Evolutionary conservation across 495 filamentous ascomycete genomes (phyloP), one percentile per base, ranked within the genome.

Genomic region (Aspergillus nidulans): DNA sequence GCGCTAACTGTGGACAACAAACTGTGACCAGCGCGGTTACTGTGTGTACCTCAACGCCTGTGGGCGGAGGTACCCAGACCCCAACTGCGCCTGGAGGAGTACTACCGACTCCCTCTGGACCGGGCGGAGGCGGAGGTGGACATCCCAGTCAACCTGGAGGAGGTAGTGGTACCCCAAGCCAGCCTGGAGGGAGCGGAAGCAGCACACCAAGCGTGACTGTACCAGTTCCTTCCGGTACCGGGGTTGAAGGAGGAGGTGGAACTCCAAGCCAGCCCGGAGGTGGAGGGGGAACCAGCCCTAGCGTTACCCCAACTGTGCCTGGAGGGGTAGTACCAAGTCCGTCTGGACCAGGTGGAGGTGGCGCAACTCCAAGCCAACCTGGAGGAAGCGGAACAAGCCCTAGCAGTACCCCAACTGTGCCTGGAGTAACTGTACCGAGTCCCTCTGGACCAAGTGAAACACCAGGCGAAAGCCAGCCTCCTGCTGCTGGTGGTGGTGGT

Each of bases 21-120:
- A 55, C 46, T 4, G 40, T 59, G 19, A 54, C 57, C 3, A 48
- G 40, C 16, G 48, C 45, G 0, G 19, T 49, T 46, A 55, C 45
- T 12, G 19, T 49, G 7, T 50, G 43, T 20, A 57, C 30, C 46
- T 39, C 47, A 36, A 16, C 40, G 9, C 40, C 40, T 39, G n/a
- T 13, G 18, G 36, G 36, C 18, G n/a, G 15, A 18, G 36, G 32
- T 7, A 28, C 26, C 26, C 26, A 4, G 13, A 43, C 41, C 41
- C 41, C 41, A 44, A 25, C 26, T 9, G 12, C 3, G 32, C 32
- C 32, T 13, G 12, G 4, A 30, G 10, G 26, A 5, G 32, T 36
- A 3, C 6, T 13, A 7, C 32, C 32, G 12, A 36, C 13, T 36
- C 32, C 32, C 13, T 12, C 32, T 36, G 12, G 32, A 8, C 32